Base-by-base conservation (phyloP, 1,284 basidiomycete species). In the Ganoderma boninense region DNA sequence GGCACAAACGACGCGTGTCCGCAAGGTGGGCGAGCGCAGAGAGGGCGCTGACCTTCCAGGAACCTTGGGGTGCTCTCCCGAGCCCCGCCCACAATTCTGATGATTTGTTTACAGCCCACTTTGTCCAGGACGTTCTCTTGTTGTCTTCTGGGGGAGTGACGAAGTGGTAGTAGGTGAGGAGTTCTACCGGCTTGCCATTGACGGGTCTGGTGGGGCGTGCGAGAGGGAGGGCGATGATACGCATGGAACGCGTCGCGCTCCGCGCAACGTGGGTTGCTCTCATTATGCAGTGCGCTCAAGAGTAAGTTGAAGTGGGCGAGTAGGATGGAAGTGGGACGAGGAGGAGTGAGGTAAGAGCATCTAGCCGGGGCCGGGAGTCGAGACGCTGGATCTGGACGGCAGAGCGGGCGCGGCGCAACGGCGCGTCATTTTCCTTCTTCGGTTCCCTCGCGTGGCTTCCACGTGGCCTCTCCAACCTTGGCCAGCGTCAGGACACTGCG, bases 41-140 rank as follows among this genome's bases (percentile, higher is more conserved):
- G 32, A 66, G 38, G 16, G 57, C 14, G 73, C 82, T 7, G 69
- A 92, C 92, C 87, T 90, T 90, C 92, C 92, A 94, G 68, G 84
- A 87, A 14, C 86, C 88, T 67, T 89, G 82, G 5, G 82, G 79
- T 3, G 90, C 88, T 71, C 89, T 89, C 18, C 92, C 93, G 75
- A 92, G 89, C 20, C 83, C 82, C 18, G 87, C 83, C 93, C 92
- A 94, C 5, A 85, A 79, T 57, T 83, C 79, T 1, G 84, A 77
- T 0, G 87, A 89, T 74, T 90, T 93, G 29, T 76, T 77, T 8
- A 85, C 82, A 1, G 80, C 81, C 84, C 84, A 87, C 7, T 84
- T 85, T 16, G 81, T 71, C 72, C 79, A 77, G 11, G 69, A 73
- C 6, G 57, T 62, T n/a, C 67, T 69, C 59, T 75, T 74, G 2